Evolutionary conservation across 805 yeast genomes (phyloP).

Genomic region (Tetrapisispora fleetii): DNA sequence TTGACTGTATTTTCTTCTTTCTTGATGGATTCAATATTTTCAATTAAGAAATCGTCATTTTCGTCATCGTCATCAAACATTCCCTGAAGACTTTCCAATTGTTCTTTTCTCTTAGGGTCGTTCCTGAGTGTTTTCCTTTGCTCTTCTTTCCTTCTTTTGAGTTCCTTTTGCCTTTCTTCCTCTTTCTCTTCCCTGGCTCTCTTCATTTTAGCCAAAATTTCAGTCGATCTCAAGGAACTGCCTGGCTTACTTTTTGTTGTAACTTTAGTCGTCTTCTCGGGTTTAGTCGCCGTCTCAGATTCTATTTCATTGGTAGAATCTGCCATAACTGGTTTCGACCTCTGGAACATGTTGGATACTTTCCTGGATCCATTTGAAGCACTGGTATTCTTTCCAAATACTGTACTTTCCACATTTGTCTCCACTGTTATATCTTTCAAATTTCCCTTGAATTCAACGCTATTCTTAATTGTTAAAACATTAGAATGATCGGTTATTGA

Average conservation of each 20-base stretch:
- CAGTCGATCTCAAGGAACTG: constrained; percentile 24
- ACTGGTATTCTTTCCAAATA: neutral
- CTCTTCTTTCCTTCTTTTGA: constrained; percentile 18
- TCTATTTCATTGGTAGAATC: constrained; percentile 2
- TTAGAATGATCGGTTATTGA: constrained; percentile 10
- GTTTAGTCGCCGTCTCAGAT: neutral
- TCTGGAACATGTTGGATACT: neutral
- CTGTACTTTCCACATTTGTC: too few species aligned
- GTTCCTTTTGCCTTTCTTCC: constrained; percentile 19
- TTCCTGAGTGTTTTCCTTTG: constrained; percentile 2
- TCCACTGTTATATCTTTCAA: neutral
- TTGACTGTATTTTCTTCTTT: neutral
- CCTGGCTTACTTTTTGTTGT: constrained; percentile 8
- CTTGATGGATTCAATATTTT: neutral
- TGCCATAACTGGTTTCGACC: constrained; percentile 12
- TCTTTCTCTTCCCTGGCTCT: constrained; percentile 26
- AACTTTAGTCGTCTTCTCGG: neutral
- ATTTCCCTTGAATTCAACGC: constrained; percentile 7
- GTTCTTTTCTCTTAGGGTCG: constrained; percentile 23
- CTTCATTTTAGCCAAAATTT: constrained; percentile 25
- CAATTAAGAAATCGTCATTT: constrained; percentile 1
- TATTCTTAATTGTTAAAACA: constrained; percentile 13
- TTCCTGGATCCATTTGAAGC: neutral
- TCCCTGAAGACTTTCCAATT: constrained; percentile 21
- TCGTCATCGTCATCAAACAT: constrained; percentile 24